These are phyloP conservation scores for Mimosa bimucronata DNA, from an alignment of 306 rosid genomes.

Conservation along the genomic window DNA sequence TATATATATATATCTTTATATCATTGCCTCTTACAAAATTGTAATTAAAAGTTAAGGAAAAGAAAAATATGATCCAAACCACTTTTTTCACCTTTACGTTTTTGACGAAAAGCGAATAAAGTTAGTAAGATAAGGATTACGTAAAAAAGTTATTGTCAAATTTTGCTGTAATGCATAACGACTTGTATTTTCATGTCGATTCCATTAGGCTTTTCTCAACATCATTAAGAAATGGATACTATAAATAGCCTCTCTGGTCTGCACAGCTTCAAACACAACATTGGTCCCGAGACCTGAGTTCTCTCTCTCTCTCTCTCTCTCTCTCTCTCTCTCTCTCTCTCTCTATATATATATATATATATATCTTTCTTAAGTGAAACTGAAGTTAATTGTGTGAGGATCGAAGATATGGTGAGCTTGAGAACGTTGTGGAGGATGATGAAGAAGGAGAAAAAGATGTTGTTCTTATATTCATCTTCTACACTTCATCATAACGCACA, in stretches of 20 bases:
- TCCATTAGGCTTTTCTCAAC: neutral
- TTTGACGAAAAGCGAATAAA: neutral
- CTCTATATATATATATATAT: too few relatives aligned
- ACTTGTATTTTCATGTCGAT: neutral
- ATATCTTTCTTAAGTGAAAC: too few relatives aligned
- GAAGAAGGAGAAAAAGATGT: constrained; percentile 14
- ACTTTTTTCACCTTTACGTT: neutral
- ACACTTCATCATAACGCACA: constrained; percentile 20
- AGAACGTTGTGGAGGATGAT: neutral
- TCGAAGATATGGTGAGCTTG: constrained; percentile 13
- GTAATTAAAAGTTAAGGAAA: neutral
- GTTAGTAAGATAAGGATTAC: neutral
- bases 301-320: neutral
- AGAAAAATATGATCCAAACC: neutral
- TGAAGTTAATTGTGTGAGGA: neutral
- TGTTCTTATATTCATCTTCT: neutral
- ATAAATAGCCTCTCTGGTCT: neutral
- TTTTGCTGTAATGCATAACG: neutral
- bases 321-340: neutral
- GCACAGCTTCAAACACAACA: neutral
- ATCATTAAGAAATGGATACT: neutral
- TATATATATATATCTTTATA: too few relatives aligned
- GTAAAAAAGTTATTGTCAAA: neutral
- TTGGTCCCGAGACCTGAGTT: neutral
- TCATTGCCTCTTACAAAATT: neutral